These are phyloP conservation scores for Meyerozyma athensensis DNA, from an alignment of 1,139 yeast genomes.

Conservation along the genomic window DNA sequence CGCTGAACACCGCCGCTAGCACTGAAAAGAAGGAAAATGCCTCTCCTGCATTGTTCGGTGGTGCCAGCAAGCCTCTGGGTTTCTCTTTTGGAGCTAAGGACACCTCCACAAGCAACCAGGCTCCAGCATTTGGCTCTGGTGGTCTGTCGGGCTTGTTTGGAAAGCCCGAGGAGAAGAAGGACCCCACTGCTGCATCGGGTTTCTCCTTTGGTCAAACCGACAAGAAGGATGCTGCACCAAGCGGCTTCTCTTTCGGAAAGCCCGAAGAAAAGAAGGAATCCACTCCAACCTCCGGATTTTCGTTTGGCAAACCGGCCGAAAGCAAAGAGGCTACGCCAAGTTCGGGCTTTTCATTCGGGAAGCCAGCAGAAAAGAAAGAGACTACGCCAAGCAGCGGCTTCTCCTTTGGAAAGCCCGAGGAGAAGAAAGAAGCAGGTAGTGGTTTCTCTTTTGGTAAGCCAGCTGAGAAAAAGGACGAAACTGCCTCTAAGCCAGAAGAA, in stretches of 20 bases:
- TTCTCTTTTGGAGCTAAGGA: neutral
- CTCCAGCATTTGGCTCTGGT: conserved; percentile 1
- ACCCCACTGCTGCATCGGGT: neutral
- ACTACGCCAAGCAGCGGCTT: neutral
- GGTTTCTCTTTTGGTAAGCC: conserved; percentile 11
- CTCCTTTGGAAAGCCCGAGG: conserved; percentile 8
- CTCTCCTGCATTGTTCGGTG: conserved; percentile 6
- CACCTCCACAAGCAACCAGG: neutral
- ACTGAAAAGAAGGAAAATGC: neutral
- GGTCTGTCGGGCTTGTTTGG: neutral
- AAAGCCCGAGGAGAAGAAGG: neutral
- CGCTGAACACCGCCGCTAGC: neutral
- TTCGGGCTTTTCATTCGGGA: neutral
- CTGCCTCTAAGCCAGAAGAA: conserved; percentile 9
- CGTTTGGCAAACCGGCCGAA: conserved; percentile 11
- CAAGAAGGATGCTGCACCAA: neutral
- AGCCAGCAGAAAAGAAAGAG: neutral
- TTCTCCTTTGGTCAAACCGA: conserved; percentile 1
- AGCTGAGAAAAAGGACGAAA: conserved; percentile 6
- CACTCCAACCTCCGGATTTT: conserved; percentile 4
- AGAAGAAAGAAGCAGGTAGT: conserved; percentile 14
- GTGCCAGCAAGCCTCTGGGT: conserved; percentile 5
- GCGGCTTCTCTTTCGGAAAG: neutral
- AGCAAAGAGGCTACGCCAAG: conserved; percentile 6
- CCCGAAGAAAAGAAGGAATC: conserved; percentile 17